phyloP scores from a whole-genome alignment of 1,139 yeast species.

The Taphrina betulina region DNA sequence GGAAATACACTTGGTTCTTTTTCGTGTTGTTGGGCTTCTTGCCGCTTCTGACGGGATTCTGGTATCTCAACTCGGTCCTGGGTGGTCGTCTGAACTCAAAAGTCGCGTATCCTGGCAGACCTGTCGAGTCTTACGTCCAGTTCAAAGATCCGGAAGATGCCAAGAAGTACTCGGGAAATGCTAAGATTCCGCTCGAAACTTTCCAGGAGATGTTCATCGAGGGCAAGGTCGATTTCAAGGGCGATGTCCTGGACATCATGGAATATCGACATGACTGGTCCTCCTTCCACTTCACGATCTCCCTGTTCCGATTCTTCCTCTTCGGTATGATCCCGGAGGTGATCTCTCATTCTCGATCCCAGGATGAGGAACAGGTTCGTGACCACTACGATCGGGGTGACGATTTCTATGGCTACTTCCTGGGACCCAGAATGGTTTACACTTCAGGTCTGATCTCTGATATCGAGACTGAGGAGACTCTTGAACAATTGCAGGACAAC shows the following conservation, averaged over 20 bases:
- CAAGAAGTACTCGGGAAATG: slow-evolving; percentile 66
- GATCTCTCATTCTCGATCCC: slow-evolving; percentile 84
- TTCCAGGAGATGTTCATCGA: slow-evolving; percentile 86
- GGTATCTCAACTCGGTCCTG: slow-evolving; percentile 74
- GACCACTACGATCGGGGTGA: slow-evolving; percentile 97
- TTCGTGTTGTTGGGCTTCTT: slow-evolving; percentile 55
- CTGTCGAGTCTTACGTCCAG: slow-evolving; percentile 75
- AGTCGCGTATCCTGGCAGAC: slow-evolving; percentile 71
- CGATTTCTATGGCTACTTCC: slow-evolving; percentile 89
- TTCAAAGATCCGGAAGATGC: slow-evolving; percentile 75
- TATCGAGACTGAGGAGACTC: slow-evolving; percentile 66
- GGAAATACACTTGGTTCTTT: slow-evolving; percentile 60
- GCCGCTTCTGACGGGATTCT: slow-evolving; percentile 73
- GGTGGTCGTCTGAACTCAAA: slow-evolving; percentile 82
- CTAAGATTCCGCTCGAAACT: slow-evolving; percentile 88
- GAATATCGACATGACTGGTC: slow-evolving; percentile 94
- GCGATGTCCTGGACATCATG: slow-evolving; percentile 78
- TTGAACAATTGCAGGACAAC: slow-evolving; percentile 88
- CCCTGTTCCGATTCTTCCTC: slow-evolving; percentile 76
- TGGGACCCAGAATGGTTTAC: slow-evolving; percentile 93
- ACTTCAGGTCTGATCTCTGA: slow-evolving; percentile 84
- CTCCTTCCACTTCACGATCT: slow-evolving; percentile 70
- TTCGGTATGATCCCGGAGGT: slow-evolving; percentile 93
- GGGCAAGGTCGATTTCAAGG: slow-evolving; percentile 81
- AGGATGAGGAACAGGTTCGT: slow-evolving; percentile 94